Conservation (phyloP, 371 early-diverging fungal genomes). For the Rhizopus delemar region DNA sequence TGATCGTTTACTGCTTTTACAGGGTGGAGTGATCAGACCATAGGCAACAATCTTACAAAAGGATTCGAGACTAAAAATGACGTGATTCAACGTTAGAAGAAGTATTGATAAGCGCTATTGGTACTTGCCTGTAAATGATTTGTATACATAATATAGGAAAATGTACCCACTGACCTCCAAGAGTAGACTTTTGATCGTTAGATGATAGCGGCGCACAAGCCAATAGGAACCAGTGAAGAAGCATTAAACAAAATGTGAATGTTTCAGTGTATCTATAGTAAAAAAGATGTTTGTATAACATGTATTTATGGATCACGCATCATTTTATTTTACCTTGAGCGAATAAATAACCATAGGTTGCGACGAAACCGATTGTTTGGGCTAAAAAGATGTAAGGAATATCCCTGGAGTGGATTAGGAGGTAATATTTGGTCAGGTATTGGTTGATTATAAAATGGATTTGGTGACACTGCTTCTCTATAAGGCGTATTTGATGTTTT, state of each 20-base stretch:
- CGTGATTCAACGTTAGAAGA: neutral
- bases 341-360: constrained; percentile 35
- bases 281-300: neutral
- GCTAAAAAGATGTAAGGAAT: constrained; percentile 29
- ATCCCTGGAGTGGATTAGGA: constrained; percentile 31
- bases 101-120: neutral
- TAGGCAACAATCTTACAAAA: constrained; percentile 48
- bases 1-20: neutral
- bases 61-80: constrained; percentile 24
- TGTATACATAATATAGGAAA: constrained; percentile 52
- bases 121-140: constrained; percentile 48
- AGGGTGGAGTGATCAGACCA: constrained; percentile 47
- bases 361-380: constrained; percentile 31
- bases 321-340: constrained; percentile 37
- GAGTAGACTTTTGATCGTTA: constrained; percentile 44
- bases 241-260: constrained; percentile 45
- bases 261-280: constrained; percentile 43
- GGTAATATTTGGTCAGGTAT: constrained; percentile 1
- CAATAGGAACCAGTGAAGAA: constrained; percentile 58
- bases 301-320: neutral
- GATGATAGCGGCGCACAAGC: constrained; percentile 50
- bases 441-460: neutral
- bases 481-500: constrained; percentile 2
- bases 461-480: neutral
- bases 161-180: constrained; percentile 57